A percentile compares a stretch with the other conserved stretches of the same genome.
Conservation (phyloP, 306 rosid species). For the Neltuma alba region DNA sequence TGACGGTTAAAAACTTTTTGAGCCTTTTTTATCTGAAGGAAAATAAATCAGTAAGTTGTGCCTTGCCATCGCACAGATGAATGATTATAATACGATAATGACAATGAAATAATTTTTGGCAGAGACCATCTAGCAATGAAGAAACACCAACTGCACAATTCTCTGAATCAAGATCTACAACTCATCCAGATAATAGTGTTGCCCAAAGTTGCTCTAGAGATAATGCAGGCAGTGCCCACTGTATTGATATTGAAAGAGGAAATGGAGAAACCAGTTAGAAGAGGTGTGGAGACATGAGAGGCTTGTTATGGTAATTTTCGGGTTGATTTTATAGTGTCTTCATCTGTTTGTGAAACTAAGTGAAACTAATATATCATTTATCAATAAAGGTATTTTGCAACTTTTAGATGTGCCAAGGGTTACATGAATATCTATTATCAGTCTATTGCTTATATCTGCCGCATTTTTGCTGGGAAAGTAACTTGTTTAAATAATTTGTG, state of each 20-base stretch:
- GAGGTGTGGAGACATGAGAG: constrained; percentile 26
- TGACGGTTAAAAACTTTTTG: neutral
- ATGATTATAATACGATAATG: constrained; percentile 22
- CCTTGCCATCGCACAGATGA: neutral
- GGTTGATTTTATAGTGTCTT: neutral
- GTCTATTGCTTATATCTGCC: neutral
- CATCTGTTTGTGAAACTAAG: constrained; percentile 8
- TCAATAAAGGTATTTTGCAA: neutral
- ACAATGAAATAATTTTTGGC: constrained; percentile 27
- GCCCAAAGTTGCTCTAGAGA: constrained; percentile 40
- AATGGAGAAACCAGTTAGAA: constrained; percentile 27
- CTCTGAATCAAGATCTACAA: constrained; percentile 39
- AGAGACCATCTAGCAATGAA: constrained; percentile 39
- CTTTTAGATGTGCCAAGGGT: neutral
- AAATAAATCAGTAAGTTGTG: neutral
- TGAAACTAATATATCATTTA: neutral
- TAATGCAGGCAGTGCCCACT: constrained; percentile 31
- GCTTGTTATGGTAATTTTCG: constrained; percentile 27
- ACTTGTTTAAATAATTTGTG: neutral
- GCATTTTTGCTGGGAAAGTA: constrained; percentile 7
- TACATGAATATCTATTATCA: neutral
- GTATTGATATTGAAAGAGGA: constrained; percentile 42
- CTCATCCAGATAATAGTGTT: constrained; percentile 36
- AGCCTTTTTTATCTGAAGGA: neutral
- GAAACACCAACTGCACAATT: constrained; percentile 35